Evolutionary conservation across 371 early-diverging fungal genomes (phyloP).

Genomic region (Mortierella sp.): DNA sequence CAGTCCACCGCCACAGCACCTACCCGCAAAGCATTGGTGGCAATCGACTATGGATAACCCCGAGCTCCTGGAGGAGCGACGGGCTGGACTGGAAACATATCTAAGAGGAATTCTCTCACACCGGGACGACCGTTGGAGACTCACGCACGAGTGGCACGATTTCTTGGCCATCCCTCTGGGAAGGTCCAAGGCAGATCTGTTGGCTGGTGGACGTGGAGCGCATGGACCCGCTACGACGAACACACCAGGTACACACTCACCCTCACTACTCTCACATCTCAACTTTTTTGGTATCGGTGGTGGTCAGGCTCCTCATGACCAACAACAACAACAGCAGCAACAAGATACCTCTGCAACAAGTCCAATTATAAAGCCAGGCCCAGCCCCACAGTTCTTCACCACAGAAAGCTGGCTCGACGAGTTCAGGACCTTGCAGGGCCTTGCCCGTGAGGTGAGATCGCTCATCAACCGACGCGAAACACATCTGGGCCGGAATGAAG

Average conservation of each 20-base stretch:
- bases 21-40: constrained; percentile 80
- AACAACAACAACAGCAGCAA: not conserved
- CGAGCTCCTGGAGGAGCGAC: constrained; percentile 80
- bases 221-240: constrained; percentile 33
- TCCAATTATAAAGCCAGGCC: constrained; percentile 16
- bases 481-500: constrained; percentile 76
- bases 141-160: constrained; percentile 74
- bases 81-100: constrained; percentile 83
- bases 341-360: constrained; percentile 1
- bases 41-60: constrained; percentile 71
- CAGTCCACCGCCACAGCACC: constrained; percentile 64
- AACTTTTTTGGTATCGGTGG: constrained; percentile 44
- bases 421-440: constrained; percentile 67
- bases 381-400: constrained; percentile 59
- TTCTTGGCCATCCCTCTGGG: constrained; percentile 81
- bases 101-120: constrained; percentile 78
- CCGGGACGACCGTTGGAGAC: constrained; percentile 84
- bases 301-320: not conserved
- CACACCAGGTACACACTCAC: constrained; percentile 17
- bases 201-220: constrained; percentile 30
- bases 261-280: constrained; percentile 41
- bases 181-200: constrained; percentile 55
- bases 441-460: constrained; percentile 77
- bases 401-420: constrained; percentile 91
- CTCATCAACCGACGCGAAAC: constrained; percentile 76